phyloP scores from a whole-genome alignment of 257 asterid genomes.

The Nyctanthes arbortristis region DNA sequence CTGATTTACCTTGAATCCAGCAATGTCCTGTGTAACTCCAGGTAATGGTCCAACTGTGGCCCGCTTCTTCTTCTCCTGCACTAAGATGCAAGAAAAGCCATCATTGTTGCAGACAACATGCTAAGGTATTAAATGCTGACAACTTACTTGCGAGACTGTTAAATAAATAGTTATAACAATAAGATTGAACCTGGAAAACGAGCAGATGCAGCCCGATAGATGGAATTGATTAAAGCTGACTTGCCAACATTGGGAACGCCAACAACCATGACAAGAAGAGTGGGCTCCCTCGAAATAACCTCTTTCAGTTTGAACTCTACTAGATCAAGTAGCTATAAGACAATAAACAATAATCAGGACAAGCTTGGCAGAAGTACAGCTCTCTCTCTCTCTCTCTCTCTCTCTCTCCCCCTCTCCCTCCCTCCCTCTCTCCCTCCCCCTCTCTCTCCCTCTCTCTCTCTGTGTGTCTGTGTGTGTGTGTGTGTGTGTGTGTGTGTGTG shows the following conservation, averaged over 20 bases:
- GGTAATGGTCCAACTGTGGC: conserved; percentile 95
- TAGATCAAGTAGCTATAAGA: conserved; percentile 75
- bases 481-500: too few species aligned
- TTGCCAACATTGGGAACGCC: conserved; percentile 99
- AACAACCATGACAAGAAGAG: conserved; percentile 87
- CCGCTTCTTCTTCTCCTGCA: conserved; percentile 82
- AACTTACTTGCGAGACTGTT: not conserved
- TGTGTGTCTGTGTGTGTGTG: too few species aligned
- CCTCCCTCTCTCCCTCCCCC: too few species aligned
- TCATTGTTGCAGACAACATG: conserved; percentile 24
- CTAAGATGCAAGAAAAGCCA: conserved; percentile 54
- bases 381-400: too few species aligned
- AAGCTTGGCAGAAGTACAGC: conserved; percentile 6
- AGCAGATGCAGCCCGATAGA: conserved; percentile 76
- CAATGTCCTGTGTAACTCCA: conserved; percentile 98
- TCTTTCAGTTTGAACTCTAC: conserved; percentile 90
- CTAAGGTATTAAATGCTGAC: conserved; percentile 15
- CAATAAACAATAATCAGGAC: conserved; percentile 34
- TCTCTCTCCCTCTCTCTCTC: too few species aligned
- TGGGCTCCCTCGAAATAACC: conserved; percentile 74
- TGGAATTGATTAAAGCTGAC: conserved; percentile 81
- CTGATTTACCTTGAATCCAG: conserved; percentile 75
- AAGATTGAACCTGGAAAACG: conserved; percentile 74
- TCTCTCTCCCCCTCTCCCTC: too few species aligned
- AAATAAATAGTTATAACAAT: conserved; percentile 13